These are phyloP conservation scores for Cyclotella atomus DNA, from an alignment of 108 stramenopile species.

Conservation along the genomic window DNA sequence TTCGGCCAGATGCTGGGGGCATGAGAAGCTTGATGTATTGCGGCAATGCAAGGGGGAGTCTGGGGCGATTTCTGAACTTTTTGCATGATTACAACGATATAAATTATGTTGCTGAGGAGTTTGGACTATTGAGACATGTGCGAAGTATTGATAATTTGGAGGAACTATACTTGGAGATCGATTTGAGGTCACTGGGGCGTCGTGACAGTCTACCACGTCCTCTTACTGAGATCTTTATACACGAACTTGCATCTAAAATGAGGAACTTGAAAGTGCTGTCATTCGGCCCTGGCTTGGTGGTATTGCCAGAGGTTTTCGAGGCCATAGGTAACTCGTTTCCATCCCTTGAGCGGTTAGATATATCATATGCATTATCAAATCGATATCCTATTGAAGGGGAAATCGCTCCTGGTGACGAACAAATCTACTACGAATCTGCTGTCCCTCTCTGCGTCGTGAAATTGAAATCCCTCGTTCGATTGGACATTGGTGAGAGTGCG, in stretches of 20 bases:
- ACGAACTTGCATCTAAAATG: neutral
- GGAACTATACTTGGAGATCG: slow-evolving; percentile 21
- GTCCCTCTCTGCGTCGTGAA: slow-evolving; percentile 2
- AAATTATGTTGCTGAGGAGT: neutral
- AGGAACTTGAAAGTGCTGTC: slow-evolving; percentile 21
- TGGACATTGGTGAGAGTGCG: slow-evolving; percentile 15
- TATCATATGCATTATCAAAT: slow-evolving; percentile 10
- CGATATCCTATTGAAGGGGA: neutral
- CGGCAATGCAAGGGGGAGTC: slow-evolving; percentile 3
- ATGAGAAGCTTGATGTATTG: slow-evolving; percentile 19
- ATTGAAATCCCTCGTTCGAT: slow-evolving; percentile 4
- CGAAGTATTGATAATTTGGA: neutral
- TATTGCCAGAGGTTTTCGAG: slow-evolving; percentile 1
- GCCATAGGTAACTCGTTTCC: neutral
- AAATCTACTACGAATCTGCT: slow-evolving; percentile 6
- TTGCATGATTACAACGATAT: neutral
- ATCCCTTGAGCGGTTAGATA: slow-evolving; percentile 11
- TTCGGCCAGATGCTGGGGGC: slow-evolving; percentile 7
- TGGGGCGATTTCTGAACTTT: slow-evolving; percentile 7
- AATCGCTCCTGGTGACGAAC: neutral
- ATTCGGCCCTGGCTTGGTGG: slow-evolving; percentile 12
- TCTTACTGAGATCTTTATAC: slow-evolving; percentile 4
- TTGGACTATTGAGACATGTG: slow-evolving; percentile 12
- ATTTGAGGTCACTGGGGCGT: neutral
- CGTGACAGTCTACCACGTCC: neutral